Percentiles rank a stretch among this genome's conserved stretches.
phyloP scores from a whole-genome alignment of 495 filamentous ascomycete species.

The Astrothelium subdiscretum region DNA sequence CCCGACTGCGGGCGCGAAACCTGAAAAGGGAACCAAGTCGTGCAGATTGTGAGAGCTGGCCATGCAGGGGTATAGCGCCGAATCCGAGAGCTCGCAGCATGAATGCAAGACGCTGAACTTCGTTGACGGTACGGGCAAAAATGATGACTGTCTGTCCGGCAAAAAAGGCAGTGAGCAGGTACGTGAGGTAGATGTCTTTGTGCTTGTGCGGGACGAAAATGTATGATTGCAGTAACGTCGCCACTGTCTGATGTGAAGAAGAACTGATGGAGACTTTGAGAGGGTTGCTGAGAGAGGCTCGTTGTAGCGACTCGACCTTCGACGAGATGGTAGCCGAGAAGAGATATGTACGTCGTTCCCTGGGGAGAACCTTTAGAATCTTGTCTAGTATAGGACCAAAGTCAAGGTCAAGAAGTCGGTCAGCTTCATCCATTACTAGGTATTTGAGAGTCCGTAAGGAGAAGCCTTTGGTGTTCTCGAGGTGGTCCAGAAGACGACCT shows the following conservation, averaged over 20 bases:
- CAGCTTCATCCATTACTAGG: conserved; percentile 91
- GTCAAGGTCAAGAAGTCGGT: conserved; percentile 84
- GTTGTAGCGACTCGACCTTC: conserved; percentile 84
- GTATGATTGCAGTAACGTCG: conserved; percentile 70
- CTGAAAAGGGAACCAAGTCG: conserved; percentile 79
- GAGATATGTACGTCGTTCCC: conserved; percentile 71
- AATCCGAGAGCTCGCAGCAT: conserved; percentile 69
- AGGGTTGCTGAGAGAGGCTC: conserved; percentile 74
- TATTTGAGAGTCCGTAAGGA: conserved; percentile 67
- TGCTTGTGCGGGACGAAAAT: conserved; percentile 76
- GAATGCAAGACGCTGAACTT: conserved; percentile 74
- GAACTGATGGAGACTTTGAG: conserved; percentile 61
- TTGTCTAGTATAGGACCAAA: conserved; percentile 89
- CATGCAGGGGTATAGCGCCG: conserved; percentile 83
- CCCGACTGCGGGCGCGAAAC: conserved; percentile 61
- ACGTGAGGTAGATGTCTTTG: conserved; percentile 85
- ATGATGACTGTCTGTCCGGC: conserved; percentile 74
- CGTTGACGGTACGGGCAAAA: conserved; percentile 87
- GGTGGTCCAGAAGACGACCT: conserved; percentile 79
- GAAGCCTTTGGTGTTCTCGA: conserved; percentile 96
- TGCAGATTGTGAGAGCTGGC: conserved; percentile 72
- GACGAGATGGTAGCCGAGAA: conserved; percentile 90
- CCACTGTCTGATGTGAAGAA: conserved; percentile 78
- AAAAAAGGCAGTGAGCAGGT: conserved; percentile 66
- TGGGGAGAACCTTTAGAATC: conserved; percentile 77